Percentiles rank a stretch among this genome's conserved stretches.
phyloP scores from a whole-genome alignment of 768 basidiomycete genomes.

The Dioszegia aurantiaca region DNA sequence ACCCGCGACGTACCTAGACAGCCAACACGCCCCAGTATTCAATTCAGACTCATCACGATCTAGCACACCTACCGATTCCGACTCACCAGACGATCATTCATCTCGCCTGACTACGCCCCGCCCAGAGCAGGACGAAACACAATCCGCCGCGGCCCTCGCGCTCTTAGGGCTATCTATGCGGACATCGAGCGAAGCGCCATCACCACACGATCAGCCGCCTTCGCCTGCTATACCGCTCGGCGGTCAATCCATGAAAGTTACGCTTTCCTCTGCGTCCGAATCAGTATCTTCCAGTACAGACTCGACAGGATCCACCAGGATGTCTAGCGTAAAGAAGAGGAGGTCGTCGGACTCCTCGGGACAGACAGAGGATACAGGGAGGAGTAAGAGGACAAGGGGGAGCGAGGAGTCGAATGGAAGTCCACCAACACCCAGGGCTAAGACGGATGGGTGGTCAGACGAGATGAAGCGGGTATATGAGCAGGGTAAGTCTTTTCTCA shows the following conservation, averaged over 20 bases:
- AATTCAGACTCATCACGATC: constrained; percentile 3
- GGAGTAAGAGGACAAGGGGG: constrained; percentile 9
- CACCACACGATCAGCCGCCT: not conserved
- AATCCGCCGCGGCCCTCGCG: constrained; percentile 13
- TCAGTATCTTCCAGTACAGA: constrained; percentile 5
- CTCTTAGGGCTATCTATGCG: constrained; percentile 13
- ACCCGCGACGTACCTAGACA: not conserved
- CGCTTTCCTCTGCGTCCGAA: constrained; percentile 8
- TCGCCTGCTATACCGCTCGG: not conserved
- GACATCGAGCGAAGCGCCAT: constrained; percentile 10
- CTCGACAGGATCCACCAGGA: constrained; percentile 11
- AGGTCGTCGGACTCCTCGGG: constrained; percentile 9
- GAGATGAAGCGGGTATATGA: constrained; percentile 12
- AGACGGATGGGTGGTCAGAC: constrained; percentile 11
- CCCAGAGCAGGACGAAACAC: constrained; percentile 8
- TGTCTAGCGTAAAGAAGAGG: constrained; percentile 11
- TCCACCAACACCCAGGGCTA: constrained; percentile 9
- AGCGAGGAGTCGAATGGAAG: constrained; percentile 10
- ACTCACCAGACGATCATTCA: not conserved
- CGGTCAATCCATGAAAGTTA: constrained; percentile 1
- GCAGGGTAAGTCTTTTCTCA: constrained; percentile 9
- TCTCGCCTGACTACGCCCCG: constrained; percentile 3
- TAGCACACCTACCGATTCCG: not conserved
- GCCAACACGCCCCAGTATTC: not conserved
- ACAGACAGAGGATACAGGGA: constrained; percentile 9